Evolutionary conservation across 148 eudicot genomes (phyloP), one percentile per base, ranked within the genome.

Genomic region (Cornus kousa): DNA sequence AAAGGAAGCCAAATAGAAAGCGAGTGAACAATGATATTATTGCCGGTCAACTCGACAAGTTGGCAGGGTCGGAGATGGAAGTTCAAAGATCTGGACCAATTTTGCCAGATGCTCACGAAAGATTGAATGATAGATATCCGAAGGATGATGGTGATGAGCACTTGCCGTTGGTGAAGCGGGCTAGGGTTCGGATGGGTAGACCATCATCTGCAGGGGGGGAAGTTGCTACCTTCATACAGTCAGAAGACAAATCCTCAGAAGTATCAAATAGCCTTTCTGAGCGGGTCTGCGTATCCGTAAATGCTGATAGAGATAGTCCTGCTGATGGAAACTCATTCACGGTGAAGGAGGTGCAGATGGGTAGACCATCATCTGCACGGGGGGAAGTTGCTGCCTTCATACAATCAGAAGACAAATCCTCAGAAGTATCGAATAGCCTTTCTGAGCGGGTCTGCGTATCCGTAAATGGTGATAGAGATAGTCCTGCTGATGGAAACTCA

Each of bases 141-240:
- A 90, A 91, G 86, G 95, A 92, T 76, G 91, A 91, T 81, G 95
- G 98, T 80, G 99, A 96, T 73, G 93, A 96, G 86, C 99, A 96
- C 81, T 83, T 96, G 43, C 99, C 99, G 7, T 84, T 96, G 46
- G 94, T 90, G 53, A 96, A 96, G 77, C 89, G 99, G 68, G 99
- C 99, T 24, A 91, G 99, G 84, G 95, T 93, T 72, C 91, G 99
- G 77, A 93, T 93, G 99, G 98, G 95, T 12, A 88, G 90, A 83
- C 70, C 85, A 70, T 84, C 85, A 57, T 79, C 88, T 19, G 77
- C 24, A 11, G 85, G 75, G 67, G 93, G 87, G 87, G 81, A 82
- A 80, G 82, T 73, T 82, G 88, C 82, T 77, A 53, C 79, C 33
- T 83, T 75, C 50, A 80, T 73, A 33, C 84, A 86, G 68, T 69